phyloP scores from a whole-genome alignment of 306 rosid genomes.

The Dryas alaskensis region DNA sequence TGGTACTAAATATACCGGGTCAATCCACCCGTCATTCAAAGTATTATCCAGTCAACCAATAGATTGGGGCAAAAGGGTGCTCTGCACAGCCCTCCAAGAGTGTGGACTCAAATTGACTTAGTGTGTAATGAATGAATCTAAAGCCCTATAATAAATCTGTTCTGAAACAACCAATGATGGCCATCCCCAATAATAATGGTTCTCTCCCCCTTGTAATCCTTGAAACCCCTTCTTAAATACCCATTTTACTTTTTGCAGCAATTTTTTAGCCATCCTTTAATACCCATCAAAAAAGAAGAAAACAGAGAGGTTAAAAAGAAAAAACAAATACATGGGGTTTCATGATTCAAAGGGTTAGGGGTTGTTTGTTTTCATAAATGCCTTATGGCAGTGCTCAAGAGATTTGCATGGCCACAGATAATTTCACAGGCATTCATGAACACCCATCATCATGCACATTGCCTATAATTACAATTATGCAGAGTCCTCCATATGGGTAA shows the following conservation, averaged over 20 bases:
- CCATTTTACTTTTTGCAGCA: slow-evolving; percentile 46
- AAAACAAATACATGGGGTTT: slow-evolving; percentile 15
- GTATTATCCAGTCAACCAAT: slow-evolving; percentile 33
- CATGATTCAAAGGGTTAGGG: slow-evolving; percentile 47
- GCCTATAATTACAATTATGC: slow-evolving; percentile 91
- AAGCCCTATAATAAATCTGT: slow-evolving; percentile 46
- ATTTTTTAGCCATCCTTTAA: slow-evolving; percentile 26
- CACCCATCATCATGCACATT: slow-evolving; percentile 69
- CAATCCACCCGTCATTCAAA: slow-evolving; percentile 44
- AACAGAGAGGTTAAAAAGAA: neutral
- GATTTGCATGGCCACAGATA: slow-evolving; percentile 55
- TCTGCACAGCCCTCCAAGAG: slow-evolving; percentile 29
- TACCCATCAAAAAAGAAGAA: slow-evolving; percentile 1
- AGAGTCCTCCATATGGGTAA: slow-evolving; percentile 44
- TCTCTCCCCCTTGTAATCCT: slow-evolving; percentile 39
- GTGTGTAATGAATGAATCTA: neutral
- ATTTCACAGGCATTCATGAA: slow-evolving; percentile 68
- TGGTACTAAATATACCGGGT: slow-evolving; percentile 14
- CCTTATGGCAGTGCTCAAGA: slow-evolving; percentile 45
- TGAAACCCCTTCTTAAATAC: slow-evolving; percentile 38
- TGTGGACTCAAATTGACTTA: slow-evolving; percentile 41
- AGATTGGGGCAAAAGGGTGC: slow-evolving; percentile 31
- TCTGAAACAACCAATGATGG: slow-evolving; percentile 86
- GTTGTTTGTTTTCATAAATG: slow-evolving; percentile 63
- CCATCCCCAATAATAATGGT: slow-evolving; percentile 60